phyloP scores from a whole-genome alignment of 129 eudicot species.

The Centaurea solstitialis region DNA sequence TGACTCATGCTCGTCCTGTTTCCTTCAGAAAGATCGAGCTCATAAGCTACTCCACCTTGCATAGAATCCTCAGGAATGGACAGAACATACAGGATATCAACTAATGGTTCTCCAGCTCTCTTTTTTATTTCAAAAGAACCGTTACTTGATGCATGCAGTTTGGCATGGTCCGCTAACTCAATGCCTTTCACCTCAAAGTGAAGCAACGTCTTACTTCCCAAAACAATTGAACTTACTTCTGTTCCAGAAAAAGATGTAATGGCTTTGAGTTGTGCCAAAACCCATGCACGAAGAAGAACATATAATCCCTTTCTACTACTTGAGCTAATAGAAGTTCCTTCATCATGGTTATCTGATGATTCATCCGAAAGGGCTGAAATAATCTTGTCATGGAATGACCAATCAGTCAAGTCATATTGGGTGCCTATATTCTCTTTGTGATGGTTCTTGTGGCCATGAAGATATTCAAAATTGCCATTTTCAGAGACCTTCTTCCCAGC shows the following conservation, averaged over 20 bases:
- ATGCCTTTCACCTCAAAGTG: constrained; percentile 52
- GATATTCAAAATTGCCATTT: constrained; percentile 38
- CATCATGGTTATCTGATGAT: constrained; percentile 32
- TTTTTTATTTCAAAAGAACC: constrained; percentile 27
- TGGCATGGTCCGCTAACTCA: constrained; percentile 32
- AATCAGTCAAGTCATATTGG: constrained; percentile 47
- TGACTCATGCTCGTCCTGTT: constrained; percentile 17
- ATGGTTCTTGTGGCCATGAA: constrained; percentile 30
- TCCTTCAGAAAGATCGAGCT: constrained; percentile 50
- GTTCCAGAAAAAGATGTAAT: constrained; percentile 45
- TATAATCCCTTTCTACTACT: constrained; percentile 40
- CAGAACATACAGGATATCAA: constrained; percentile 62
- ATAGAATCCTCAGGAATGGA: constrained; percentile 55
- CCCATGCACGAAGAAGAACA: constrained; percentile 63
- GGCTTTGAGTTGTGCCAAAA: constrained; percentile 58
- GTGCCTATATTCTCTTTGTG: constrained; percentile 31
- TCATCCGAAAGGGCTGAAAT: constrained; percentile 45
- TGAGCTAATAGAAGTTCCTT: constrained; percentile 35
- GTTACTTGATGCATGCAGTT: constrained; percentile 21
- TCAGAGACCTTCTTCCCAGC: constrained; percentile 42
- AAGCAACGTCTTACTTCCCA: constrained; percentile 73
- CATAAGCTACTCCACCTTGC: constrained; percentile 52
- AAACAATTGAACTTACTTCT: constrained; percentile 52
- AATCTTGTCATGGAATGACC: constrained; percentile 66
- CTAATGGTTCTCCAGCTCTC: constrained; percentile 43